These are phyloP conservation scores for Tuber magnatum DNA, from an alignment of 495 filamentous ascomycete genomes.

Conservation along the genomic window DNA sequence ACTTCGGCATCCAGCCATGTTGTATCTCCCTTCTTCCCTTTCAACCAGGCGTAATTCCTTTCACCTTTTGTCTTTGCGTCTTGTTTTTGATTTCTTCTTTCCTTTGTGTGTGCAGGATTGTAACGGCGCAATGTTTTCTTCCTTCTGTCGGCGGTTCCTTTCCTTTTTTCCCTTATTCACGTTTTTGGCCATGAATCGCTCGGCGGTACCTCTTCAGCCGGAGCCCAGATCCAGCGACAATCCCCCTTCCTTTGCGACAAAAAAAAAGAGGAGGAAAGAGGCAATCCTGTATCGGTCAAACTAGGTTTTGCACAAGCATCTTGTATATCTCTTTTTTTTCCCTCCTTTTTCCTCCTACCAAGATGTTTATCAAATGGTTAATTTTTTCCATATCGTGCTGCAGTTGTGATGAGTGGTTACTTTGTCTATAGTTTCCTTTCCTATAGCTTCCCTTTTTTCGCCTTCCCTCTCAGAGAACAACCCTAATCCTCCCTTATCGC, in stretches of 20 bases:
- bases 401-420: background rate
- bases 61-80: background rate
- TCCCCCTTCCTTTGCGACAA: background rate
- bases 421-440: slow-evolving; percentile 7
- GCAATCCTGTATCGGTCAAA: slow-evolving; percentile 6
- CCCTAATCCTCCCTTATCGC: background rate
- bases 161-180: background rate
- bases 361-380: background rate
- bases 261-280: slow-evolving; percentile 13
- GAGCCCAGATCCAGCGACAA: background rate
- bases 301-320: slow-evolving; percentile 19
- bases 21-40: background rate
- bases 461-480: background rate
- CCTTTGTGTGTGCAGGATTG: background rate
- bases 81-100: slow-evolving; percentile 5
- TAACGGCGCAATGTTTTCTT: slow-evolving; percentile 3
- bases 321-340: slow-evolving; percentile 24
- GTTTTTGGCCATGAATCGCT: background rate
- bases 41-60: background rate
- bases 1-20: background rate
- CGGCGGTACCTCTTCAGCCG: background rate
- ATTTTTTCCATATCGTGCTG: background rate
- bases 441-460: background rate
- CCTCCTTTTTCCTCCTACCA: background rate
- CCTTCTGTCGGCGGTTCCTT: background rate